Conservation (phyloP, 805 yeast genomes). For the Cyberlindnera mrakii region DNA sequence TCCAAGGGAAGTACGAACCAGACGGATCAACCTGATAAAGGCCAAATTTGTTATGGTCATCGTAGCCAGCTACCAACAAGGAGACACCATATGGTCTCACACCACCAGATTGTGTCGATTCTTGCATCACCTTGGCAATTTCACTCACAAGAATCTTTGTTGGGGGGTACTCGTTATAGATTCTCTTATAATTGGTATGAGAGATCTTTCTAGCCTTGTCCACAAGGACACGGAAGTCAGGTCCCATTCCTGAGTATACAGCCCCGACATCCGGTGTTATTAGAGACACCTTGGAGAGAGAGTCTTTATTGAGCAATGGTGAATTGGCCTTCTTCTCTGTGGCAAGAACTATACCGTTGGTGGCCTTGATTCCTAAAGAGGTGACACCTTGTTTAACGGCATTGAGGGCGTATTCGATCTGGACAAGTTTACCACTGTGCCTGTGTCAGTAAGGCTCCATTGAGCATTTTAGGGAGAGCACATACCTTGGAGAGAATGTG, state of each 20-base stretch:
- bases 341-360: conserved; percentile 94
- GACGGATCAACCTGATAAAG: conserved; percentile 97
- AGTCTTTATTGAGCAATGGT: conserved; percentile 65
- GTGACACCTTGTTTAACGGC: conserved; percentile 98
- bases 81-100: conserved; percentile 99
- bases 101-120: conserved; percentile 98
- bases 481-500: conserved; percentile 89
- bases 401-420: conserved; percentile 94
- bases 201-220: conserved; percentile 92
- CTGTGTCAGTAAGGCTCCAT: conserved; percentile 6
- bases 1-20: conserved; percentile 98
- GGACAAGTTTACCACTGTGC: conserved; percentile 87
- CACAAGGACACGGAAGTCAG: conserved; percentile 91
- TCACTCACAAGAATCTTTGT: conserved; percentile 90
- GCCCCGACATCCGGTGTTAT: conserved; percentile 95
- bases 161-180: conserved; percentile 96
- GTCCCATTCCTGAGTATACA: conserved; percentile 98
- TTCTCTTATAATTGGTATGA: conserved; percentile 86
- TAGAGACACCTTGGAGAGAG: conserved; percentile 69
- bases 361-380: conserved; percentile 88
- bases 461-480: neutral
- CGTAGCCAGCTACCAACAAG: conserved; percentile 88
- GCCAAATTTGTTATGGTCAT: conserved; percentile 66
- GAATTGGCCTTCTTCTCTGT: conserved; percentile 91
- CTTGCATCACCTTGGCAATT: conserved; percentile 95